Evolutionary conservation across 129 eudicot genomes (phyloP).

Genomic region (Heracleum sosnowskyi): DNA sequence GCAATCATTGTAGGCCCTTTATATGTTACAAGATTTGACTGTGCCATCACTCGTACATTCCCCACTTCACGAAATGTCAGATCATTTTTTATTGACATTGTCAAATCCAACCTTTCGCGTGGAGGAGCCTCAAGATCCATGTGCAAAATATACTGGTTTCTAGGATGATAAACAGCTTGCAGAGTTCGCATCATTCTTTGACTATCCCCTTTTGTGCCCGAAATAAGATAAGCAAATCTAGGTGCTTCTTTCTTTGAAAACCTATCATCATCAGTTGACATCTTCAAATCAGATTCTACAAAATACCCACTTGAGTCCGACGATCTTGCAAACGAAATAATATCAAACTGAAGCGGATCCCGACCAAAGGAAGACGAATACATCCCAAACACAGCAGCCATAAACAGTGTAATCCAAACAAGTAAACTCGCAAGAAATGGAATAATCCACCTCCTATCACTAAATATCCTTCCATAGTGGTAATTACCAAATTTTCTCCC

Average conservation of each 20-base stretch:
- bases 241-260: slow-evolving; percentile 51
- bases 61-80: slow-evolving; percentile 70
- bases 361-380: slow-evolving; percentile 34
- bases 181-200: slow-evolving; percentile 91
- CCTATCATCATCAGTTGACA: slow-evolving; percentile 25
- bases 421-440: slow-evolving; percentile 59
- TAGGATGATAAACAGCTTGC: slow-evolving; percentile 96
- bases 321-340: slow-evolving; percentile 22
- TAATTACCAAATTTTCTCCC: slow-evolving; percentile 37
- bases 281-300: slow-evolving; percentile 59
- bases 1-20: slow-evolving; percentile 99
- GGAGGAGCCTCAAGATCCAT: slow-evolving; percentile 99
- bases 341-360: slow-evolving; percentile 37
- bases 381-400: slow-evolving; percentile 45
- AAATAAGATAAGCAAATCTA: slow-evolving; percentile 89
- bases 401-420: slow-evolving; percentile 43
- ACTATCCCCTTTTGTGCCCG: slow-evolving; percentile 98
- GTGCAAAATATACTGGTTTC: slow-evolving; percentile 93
- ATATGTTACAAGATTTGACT: slow-evolving; percentile 93
- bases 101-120: slow-evolving; percentile 74
- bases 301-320: slow-evolving; percentile 44
- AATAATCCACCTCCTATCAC: slow-evolving; percentile 60
- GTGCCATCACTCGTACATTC: slow-evolving; percentile 95
- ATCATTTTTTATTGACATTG: slow-evolving; percentile 83
- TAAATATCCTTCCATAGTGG: slow-evolving; percentile 34